phyloP scores from a whole-genome alignment of 139 green algal species.

The Picochlorum sp. region DNA sequence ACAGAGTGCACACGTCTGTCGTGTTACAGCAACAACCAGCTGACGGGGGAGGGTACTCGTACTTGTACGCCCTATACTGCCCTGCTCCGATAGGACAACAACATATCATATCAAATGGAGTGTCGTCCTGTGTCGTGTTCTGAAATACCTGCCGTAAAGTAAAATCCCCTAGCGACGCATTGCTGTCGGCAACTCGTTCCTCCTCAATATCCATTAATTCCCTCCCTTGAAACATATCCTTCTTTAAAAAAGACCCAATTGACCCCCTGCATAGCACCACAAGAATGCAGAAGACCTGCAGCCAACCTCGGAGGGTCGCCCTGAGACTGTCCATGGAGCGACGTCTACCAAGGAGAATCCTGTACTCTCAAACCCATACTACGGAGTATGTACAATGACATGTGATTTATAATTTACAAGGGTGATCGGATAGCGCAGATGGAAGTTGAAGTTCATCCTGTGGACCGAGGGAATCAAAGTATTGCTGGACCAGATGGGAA shows the following conservation, averaged over 20 bases:
- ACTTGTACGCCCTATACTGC: neutral
- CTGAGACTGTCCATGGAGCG: too few relatives aligned
- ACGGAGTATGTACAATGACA: neutral
- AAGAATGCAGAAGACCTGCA: too few relatives aligned
- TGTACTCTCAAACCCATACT: too few relatives aligned
- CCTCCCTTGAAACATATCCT: too few relatives aligned
- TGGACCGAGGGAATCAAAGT: slow-evolving; percentile 12
- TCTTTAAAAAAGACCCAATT: too few relatives aligned
- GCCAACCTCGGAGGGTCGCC: too few relatives aligned
- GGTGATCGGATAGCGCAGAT: neutral
- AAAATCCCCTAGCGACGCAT: too few relatives aligned
- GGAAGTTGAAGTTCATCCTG: slow-evolving; percentile 27
- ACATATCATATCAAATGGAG: slow-evolving; percentile 1
- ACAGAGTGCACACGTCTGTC: too few relatives aligned
- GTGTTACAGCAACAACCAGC: neutral
- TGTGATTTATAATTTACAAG: slow-evolving; percentile 10
- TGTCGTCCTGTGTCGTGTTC: neutral
- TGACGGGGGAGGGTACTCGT: neutral
- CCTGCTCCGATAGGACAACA: neutral
- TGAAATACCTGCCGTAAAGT: neutral
- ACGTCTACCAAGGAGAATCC: too few relatives aligned
- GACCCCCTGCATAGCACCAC: too few relatives aligned
- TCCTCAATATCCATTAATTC: too few relatives aligned
- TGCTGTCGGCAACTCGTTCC: too few relatives aligned
- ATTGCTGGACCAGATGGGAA: neutral